phyloP scores from a whole-genome alignment of 2,329 filamentous ascomycete genomes.

The Sporothrix globosa region DNA sequence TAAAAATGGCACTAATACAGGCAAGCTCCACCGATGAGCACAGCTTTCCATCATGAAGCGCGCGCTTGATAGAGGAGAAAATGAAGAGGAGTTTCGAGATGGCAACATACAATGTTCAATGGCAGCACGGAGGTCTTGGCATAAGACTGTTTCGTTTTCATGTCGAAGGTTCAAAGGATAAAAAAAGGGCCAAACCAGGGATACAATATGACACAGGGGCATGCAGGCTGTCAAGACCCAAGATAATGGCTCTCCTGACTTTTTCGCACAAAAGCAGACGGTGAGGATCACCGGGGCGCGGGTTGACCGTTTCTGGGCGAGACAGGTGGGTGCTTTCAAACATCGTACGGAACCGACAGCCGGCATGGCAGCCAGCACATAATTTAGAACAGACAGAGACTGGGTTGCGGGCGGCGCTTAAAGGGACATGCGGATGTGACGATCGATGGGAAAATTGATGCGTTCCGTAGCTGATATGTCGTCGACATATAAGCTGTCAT shows the following conservation, averaged over 20 bases:
- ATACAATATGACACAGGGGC: slow-evolving; percentile 10
- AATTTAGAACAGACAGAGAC: neutral
- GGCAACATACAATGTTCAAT: neutral
- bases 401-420: slow-evolving; percentile 14
- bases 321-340: neutral
- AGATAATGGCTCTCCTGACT: slow-evolving; percentile 18
- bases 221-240: neutral
- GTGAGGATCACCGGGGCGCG: neutral
- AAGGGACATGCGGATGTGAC: neutral
- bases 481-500: neutral
- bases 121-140: slow-evolving; percentile 8
- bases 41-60: slow-evolving; percentile 22
- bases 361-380: neutral
- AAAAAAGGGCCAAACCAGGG: neutral
- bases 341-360: neutral
- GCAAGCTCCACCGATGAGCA: slow-evolving; percentile 20
- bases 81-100: neutral
- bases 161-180: neutral
- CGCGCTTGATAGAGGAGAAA: slow-evolving; percentile 22
- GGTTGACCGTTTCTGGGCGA: neutral
- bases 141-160: neutral
- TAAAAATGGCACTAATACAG: slow-evolving; percentile 16
- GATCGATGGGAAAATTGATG: neutral
- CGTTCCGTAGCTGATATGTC: too few relatives aligned
- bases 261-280: slow-evolving; percentile 8